Evolutionary conservation across 2,329 filamentous ascomycete species (phyloP).

Genomic region (Thermochaetoides dissita): DNA sequence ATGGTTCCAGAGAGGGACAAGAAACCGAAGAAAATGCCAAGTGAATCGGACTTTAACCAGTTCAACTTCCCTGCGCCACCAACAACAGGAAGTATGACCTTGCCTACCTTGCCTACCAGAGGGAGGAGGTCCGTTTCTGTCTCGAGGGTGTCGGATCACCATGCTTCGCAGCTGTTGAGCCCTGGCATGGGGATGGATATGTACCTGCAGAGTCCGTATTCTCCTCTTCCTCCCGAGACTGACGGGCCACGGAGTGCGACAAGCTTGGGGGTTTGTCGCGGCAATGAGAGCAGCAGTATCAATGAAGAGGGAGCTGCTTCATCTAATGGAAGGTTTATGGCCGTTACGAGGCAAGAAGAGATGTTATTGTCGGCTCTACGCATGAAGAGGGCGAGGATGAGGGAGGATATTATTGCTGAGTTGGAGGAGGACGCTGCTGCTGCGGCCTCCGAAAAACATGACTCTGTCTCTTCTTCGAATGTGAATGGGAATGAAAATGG

Average conservation of each 20-base stretch:
- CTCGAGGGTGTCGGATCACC: not conserved
- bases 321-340: constrained; percentile 34
- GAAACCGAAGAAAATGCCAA: constrained; percentile 18
- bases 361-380: constrained; percentile 43
- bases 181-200: constrained; percentile 37
- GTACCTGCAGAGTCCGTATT: constrained; percentile 25
- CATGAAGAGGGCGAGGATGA: constrained; percentile 42
- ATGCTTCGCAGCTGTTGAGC: constrained; percentile 23
- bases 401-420: constrained; percentile 31
- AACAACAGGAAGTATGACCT: not conserved
- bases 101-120: too few species aligned
- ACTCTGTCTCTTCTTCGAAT: too few species aligned
- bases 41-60: constrained; percentile 1
- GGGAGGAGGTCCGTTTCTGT: constrained; percentile 9
- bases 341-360: constrained; percentile 44
- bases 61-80: constrained; percentile 15
- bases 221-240: constrained; percentile 11
- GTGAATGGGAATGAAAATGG: too few species aligned
- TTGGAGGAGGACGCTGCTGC: too few species aligned
- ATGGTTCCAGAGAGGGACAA: constrained; percentile 22
- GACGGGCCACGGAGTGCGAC: constrained; percentile 21
- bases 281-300: constrained; percentile 12
- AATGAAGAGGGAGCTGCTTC: constrained; percentile 12
- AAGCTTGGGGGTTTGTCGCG: constrained; percentile 10
- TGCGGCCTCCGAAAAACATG: too few species aligned